Evolutionary conservation across 129 eudicot genomes (phyloP).

Genomic region (Smallanthus sonchifolius): DNA sequence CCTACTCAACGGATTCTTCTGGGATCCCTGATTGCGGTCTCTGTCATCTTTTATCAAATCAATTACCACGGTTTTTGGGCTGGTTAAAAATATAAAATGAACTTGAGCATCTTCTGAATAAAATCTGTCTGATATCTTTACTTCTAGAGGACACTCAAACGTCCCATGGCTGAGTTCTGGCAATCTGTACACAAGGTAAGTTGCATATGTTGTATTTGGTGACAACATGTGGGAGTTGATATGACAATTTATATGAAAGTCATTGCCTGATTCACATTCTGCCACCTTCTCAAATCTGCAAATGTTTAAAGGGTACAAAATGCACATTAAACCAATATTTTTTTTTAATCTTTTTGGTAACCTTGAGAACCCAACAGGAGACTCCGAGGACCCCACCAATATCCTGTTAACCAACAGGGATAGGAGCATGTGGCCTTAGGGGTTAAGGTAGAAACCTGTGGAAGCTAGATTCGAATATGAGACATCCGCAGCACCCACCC

Average conservation of each 20-base stretch:
- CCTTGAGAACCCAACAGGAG: too few species aligned
- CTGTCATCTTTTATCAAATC: not conserved
- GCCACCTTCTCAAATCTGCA: conserved; percentile 23
- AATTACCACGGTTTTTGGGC: conserved; percentile 3
- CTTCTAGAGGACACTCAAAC: conserved; percentile 11
- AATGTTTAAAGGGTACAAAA: not conserved
- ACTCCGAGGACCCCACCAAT: too few species aligned
- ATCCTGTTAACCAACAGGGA: too few species aligned
- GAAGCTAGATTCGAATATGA: too few species aligned
- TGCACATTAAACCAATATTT: not conserved
- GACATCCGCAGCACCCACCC: too few species aligned
- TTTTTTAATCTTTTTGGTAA: too few species aligned
- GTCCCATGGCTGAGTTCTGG: not conserved
- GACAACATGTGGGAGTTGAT: conserved; percentile 19
- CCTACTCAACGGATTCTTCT: conserved; percentile 11
- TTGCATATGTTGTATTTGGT: conserved; percentile 12
- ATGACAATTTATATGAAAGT: not conserved
- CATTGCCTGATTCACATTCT: conserved; percentile 10
- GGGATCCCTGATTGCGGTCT: not conserved
- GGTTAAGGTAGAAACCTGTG: too few species aligned
- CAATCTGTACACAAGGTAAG: conserved; percentile 16
- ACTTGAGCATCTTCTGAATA: not conserved
- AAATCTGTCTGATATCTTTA: not conserved
- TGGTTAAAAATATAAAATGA: not conserved
- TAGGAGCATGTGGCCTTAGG: too few species aligned